Base-by-base conservation (phyloP, 768 basidiomycete species). In the Leccinum subtestaceum region DNA sequence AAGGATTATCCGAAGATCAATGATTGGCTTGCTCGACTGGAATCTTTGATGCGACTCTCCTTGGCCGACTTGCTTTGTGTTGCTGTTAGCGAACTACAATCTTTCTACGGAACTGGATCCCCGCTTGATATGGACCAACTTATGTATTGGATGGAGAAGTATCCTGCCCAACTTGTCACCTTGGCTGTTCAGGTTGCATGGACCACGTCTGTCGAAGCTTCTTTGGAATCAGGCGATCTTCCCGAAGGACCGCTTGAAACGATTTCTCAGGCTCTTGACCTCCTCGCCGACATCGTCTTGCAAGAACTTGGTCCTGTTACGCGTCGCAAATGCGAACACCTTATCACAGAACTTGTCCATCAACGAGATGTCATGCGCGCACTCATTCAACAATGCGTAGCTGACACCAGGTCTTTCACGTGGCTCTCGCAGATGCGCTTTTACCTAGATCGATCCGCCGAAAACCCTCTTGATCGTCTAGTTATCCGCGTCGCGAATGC, bases 361-460 rank as follows among this genome's bases (percentile, higher is more conserved):
- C 95, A 99, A 71, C 85, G 97, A 62, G 97, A 99, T 74, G 96
- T 98, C 43, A 88, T 87, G 40, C 89, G 97, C 12, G 77, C 81
- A 12, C 86, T 98, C 56, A 81, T 91, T 56, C 80, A 84, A 59
- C 83, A 87, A 66, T 75, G 79, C 29, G 81, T 90, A 13, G 57
- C 75, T 4, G 88, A 93, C 61, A 72, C 84, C 58, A 86, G 84
- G 65, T 82, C 82, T 48, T 99, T 98, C 73, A 83, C 85, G 2
- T 99, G 97, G 97, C 77, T 98, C 13, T 96, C 92, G 66, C 95
- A 98, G 70, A 98, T 99, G 97, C 91, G 97, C 9, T 99, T 95
- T 78, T 98, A 98, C 72, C 82, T 97, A 34, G 88, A 95, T 67
- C 78, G 80, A 15, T 68, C 77, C 0, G 71, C 81, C n/a, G 83